Percentiles rank a stretch among this genome's conserved stretches.
Conservation (phyloP, 768 basidiomycete species). For the Epithele typhae region DNA sequence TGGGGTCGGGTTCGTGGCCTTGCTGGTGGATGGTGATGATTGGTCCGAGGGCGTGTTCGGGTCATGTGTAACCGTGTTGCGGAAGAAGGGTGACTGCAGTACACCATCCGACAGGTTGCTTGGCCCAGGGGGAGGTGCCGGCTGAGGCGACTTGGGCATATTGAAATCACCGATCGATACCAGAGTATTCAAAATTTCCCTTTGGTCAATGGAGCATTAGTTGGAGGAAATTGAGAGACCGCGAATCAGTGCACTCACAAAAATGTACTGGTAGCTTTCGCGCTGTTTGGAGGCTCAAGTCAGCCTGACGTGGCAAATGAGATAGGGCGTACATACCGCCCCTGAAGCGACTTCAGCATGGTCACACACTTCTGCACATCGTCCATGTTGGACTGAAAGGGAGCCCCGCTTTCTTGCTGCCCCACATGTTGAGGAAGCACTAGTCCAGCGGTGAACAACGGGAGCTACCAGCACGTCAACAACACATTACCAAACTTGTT, state of each 20-base stretch:
- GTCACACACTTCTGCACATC: slow-evolving; percentile 41
- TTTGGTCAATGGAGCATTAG: too few relatives aligned
- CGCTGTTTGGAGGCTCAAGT: not conserved
- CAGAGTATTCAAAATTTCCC: not conserved
- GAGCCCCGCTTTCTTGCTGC: slow-evolving; percentile 32
- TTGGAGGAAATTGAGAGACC: not conserved
- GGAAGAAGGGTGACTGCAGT: too few relatives aligned
- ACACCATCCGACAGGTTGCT: too few relatives aligned
- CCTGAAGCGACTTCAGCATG: slow-evolving; percentile 15
- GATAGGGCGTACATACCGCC: slow-evolving; percentile 3
- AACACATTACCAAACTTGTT: too few relatives aligned
- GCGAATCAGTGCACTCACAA: not conserved
- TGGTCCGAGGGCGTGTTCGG: too few relatives aligned
- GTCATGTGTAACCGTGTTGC: too few relatives aligned
- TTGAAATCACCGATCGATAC: not conserved
- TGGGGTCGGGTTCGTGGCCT: too few relatives aligned
- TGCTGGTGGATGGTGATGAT: too few relatives aligned
- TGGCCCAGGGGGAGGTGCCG: too few relatives aligned
- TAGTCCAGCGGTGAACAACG: slow-evolving; percentile 38
- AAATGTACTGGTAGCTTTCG: too few relatives aligned
- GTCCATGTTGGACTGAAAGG: slow-evolving; percentile 30
- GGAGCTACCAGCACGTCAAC: too few relatives aligned
- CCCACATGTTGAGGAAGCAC: slow-evolving; percentile 51
- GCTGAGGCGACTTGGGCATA: too few relatives aligned
- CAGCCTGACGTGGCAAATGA: not conserved